Evolutionary conservation across 257 asterid genomes (phyloP).

Genomic region (Lithospermum erythrorhizon): DNA sequence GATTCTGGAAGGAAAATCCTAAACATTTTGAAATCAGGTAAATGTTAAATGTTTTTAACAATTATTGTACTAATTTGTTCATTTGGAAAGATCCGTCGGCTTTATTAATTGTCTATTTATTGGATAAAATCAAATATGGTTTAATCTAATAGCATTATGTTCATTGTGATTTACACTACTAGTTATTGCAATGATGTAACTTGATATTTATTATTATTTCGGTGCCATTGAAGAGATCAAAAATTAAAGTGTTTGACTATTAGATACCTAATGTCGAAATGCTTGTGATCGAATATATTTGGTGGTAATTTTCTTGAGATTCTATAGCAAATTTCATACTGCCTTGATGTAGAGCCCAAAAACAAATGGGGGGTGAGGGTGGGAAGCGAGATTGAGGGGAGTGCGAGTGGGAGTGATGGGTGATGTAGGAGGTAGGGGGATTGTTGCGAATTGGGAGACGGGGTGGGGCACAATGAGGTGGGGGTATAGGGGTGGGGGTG

Average conservation of each 20-base stretch:
- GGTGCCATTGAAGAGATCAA: background rate
- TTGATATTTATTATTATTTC: background rate
- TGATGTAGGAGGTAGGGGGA: too few relatives aligned
- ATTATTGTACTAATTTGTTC: background rate
- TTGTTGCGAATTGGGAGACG: too few relatives aligned
- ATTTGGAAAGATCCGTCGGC: background rate
- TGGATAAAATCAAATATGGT: background rate
- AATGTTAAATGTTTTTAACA: background rate
- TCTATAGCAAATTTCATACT: background rate
- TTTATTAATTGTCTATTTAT: background rate
- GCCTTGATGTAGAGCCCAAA: too few relatives aligned
- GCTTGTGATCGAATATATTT: slow-evolving; percentile 1
- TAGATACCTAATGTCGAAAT: background rate
- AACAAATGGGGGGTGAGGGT: too few relatives aligned
- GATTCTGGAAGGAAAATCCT: background rate
- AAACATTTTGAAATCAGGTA: background rate
- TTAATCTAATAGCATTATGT: background rate
- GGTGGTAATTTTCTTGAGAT: slow-evolving; percentile 1
- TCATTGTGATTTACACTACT: background rate
- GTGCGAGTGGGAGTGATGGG: too few relatives aligned
- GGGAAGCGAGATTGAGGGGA: too few relatives aligned
- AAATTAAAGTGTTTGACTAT: slow-evolving; percentile 1
- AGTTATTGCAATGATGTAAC: background rate
- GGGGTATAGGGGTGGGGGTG: too few relatives aligned
- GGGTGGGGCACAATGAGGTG: too few relatives aligned